phyloP scores from a whole-genome alignment of 192 early-diverging fungal genomes.

The Dissophora globulifera region DNA sequence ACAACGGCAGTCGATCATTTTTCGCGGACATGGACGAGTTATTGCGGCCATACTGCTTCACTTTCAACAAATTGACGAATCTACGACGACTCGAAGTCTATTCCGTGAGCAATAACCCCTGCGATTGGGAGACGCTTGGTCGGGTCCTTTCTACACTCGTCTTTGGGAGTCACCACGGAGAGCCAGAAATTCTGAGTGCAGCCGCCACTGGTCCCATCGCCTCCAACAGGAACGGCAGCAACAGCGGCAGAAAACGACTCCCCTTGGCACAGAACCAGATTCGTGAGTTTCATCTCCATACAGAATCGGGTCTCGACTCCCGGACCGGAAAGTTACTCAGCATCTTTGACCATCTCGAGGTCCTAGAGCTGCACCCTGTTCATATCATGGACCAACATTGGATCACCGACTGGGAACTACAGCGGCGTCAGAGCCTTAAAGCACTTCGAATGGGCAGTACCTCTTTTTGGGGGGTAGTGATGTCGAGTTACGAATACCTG shows the following conservation, averaged over 20 bases:
- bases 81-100: slow-evolving; percentile 19
- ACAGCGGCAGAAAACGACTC: too few relatives aligned
- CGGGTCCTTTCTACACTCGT: slow-evolving; percentile 15
- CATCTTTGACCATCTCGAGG: slow-evolving; percentile 18
- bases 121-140: slow-evolving; percentile 26
- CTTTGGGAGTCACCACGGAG: not conserved
- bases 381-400: not conserved
- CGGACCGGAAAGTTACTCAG: not conserved
- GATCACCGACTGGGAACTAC: slow-evolving; percentile 5
- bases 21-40: not conserved
- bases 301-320: not conserved
- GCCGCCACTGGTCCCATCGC: too few relatives aligned
- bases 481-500: slow-evolving; percentile 1
- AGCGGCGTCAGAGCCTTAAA: slow-evolving; percentile 5
- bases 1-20: too few relatives aligned
- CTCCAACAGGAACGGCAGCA: too few relatives aligned
- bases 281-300: slow-evolving; percentile 2
- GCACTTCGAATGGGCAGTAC: slow-evolving; percentile 8
- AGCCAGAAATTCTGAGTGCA: too few relatives aligned
- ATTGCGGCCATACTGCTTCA: slow-evolving; percentile 22
- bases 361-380: not conserved
- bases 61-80: slow-evolving; percentile 20
- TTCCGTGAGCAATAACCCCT: slow-evolving; percentile 5
- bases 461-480: too few relatives aligned
- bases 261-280: too few relatives aligned